Conservation (phyloP, 169 alveolate genomes). For the Cryptosporidium meleagridis region DNA sequence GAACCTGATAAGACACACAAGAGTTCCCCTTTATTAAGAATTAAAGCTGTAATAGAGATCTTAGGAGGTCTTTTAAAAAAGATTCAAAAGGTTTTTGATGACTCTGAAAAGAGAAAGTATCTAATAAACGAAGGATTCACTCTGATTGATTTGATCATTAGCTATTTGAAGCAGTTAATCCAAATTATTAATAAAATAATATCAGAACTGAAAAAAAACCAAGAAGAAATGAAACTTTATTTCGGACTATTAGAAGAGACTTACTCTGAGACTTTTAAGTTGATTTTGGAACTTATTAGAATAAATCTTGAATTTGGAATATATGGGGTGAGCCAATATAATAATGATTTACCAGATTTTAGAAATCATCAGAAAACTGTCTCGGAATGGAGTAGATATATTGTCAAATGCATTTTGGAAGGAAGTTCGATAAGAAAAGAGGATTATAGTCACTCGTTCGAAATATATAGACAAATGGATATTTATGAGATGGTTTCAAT, state of each 20-base stretch:
- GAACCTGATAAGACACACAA: background rate
- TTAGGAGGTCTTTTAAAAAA: background rate
- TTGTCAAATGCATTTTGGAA: slow-evolving; percentile 30
- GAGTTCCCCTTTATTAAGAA: background rate
- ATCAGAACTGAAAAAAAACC: background rate
- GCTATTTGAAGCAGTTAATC: background rate
- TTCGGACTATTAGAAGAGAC: background rate
- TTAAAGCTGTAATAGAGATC: background rate
- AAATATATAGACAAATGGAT: slow-evolving; percentile 51
- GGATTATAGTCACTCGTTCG: background rate
- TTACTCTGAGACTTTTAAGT: background rate
- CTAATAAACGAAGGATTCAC: background rate
- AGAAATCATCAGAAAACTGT: background rate
- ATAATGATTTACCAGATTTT: background rate
- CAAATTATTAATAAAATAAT: background rate
- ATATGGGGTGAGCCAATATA: background rate
- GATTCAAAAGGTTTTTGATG: background rate
- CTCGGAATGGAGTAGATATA: slow-evolving; percentile 51
- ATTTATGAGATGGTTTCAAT: slow-evolving; percentile 16
- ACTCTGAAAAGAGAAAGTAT: background rate
- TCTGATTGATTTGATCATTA: background rate
- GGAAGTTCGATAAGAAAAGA: slow-evolving; percentile 20
- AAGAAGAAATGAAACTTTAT: background rate
- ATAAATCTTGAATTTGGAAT: slow-evolving; percentile 32
- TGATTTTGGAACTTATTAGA: background rate